These are phyloP conservation scores for Fusarium continuum DNA, from an alignment of 2,329 filamentous ascomycete genomes.

Conservation along the genomic window DNA sequence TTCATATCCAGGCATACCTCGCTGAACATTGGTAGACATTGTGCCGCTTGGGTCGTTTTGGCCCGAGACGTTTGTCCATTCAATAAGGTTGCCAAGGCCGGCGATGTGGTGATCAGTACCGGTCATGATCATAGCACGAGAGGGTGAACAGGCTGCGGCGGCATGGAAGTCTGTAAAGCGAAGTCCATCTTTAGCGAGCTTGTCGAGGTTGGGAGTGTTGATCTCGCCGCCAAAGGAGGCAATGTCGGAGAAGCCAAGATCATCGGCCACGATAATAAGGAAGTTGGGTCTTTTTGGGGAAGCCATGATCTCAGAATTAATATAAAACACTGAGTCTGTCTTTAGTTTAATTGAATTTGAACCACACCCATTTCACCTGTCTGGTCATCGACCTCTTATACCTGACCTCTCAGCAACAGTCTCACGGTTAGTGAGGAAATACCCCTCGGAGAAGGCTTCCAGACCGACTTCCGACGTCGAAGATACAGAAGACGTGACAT, in stretches of 20 bases:
- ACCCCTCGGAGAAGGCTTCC: not conserved
- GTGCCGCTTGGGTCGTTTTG: too few species aligned
- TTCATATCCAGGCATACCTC: not conserved
- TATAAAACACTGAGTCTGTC: not conserved
- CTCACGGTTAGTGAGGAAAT: not conserved
- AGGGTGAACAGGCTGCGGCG: slow-evolving; percentile 71
- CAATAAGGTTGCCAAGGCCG: slow-evolving; percentile 63
- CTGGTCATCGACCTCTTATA: not conserved
- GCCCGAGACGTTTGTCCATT: too few species aligned
- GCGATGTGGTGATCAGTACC: slow-evolving; percentile 50
- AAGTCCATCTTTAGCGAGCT: slow-evolving; percentile 52
- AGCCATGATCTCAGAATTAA: slow-evolving; percentile 24
- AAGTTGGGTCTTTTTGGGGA: slow-evolving; percentile 47
- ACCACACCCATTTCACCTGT: too few species aligned
- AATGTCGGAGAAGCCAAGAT: slow-evolving; percentile 48
- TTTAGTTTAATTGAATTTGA: not conserved
- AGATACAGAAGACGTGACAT: not conserved
- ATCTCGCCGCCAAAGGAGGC: slow-evolving; percentile 48
- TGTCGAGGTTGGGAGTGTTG: slow-evolving; percentile 45
- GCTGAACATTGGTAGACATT: too few species aligned
- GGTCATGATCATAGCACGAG: slow-evolving; percentile 72
- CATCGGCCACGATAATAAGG: slow-evolving; percentile 48
- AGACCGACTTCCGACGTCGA: slow-evolving; percentile 11
- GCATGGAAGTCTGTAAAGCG: slow-evolving; percentile 73
- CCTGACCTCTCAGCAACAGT: not conserved